Evolutionary conservation across 495 filamentous ascomycete species (phyloP).

Genomic region (Rhypophila decipiens): DNA sequence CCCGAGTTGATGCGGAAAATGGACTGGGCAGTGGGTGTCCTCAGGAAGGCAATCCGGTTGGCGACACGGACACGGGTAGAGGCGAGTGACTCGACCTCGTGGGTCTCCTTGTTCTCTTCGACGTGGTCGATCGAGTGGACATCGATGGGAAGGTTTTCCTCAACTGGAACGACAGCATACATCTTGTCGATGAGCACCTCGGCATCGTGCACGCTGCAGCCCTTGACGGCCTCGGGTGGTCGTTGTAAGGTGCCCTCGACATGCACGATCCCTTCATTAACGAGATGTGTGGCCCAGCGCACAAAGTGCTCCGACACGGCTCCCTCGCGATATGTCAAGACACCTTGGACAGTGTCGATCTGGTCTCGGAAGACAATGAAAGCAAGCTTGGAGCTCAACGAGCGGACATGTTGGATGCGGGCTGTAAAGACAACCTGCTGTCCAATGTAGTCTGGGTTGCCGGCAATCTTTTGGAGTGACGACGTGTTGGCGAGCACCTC

Average conservation of each 20-base stretch:
- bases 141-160: conserved; percentile 67
- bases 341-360: conserved; percentile 74
- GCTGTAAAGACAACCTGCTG: conserved; percentile 72
- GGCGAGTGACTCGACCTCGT: conserved; percentile 32
- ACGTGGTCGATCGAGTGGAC: conserved; percentile 43
- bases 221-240: conserved; percentile 69
- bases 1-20: conserved; percentile 76
- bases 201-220: conserved; percentile 65
- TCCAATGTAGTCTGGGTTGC: conserved; percentile 40
- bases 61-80: conserved; percentile 50
- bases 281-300: conserved; percentile 76
- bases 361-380: conserved; percentile 85
- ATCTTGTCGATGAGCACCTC: conserved; percentile 78
- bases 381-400: conserved; percentile 78
- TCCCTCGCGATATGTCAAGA: conserved; percentile 52
- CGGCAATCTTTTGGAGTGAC: conserved; percentile 14
- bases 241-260: conserved; percentile 70
- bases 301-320: conserved; percentile 73
- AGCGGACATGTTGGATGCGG: conserved; percentile 75
- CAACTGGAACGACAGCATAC: conserved; percentile 55
- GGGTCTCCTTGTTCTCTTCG: conserved; percentile 32
- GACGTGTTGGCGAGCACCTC: conserved; percentile 25
- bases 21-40: conserved; percentile 78
- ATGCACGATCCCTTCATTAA: conserved; percentile 71
- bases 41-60: conserved; percentile 80